Percentiles rank a stretch among this genome's conserved stretches.
phyloP scores from a whole-genome alignment of 208 protist species.

The Acanthamoeba castellanii region DNA sequence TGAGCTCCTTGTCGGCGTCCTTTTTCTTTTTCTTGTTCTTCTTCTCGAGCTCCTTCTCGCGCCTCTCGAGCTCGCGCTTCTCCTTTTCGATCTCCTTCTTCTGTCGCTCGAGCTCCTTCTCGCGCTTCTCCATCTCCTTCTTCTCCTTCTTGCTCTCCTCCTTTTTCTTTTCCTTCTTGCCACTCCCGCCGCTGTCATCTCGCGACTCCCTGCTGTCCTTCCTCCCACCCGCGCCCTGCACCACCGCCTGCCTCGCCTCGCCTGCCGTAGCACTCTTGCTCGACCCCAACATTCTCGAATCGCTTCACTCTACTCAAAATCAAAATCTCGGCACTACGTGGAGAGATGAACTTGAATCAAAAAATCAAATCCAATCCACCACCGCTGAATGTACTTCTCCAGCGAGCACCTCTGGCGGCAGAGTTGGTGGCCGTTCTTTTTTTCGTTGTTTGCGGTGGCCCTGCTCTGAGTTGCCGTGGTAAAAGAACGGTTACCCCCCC shows the following conservation, averaged over 20 bases:
- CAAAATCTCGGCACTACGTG: too few relatives aligned
- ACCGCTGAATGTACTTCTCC: too few relatives aligned
- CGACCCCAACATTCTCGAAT: background rate
- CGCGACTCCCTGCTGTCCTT: background rate
- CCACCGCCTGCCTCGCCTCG: background rate
- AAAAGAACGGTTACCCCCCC: too few relatives aligned
- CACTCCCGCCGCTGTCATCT: background rate
- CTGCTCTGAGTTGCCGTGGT: background rate
- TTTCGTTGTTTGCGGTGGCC: too few relatives aligned
- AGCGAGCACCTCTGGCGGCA: background rate
- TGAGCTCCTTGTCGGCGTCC: background rate
- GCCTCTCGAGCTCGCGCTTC: conserved; percentile 6
- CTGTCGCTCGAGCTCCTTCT: conserved; percentile 42
- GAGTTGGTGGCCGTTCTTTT: background rate
- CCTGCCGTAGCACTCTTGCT: background rate
- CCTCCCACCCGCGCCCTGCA: background rate
- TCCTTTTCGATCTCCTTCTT: conserved; percentile 13
- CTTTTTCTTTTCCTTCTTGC: background rate
- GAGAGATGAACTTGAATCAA: too few relatives aligned
- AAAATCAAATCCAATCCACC: too few relatives aligned
- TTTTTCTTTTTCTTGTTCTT: conserved; percentile 55
- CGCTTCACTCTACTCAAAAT: too few relatives aligned
- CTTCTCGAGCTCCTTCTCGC: conserved; percentile 53
- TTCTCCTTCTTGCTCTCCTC: conserved; percentile 29
- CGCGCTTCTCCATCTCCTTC: conserved; percentile 12